Conservation (phyloP, 495 filamentous ascomycete species). For the Penicillium steckii region DNA sequence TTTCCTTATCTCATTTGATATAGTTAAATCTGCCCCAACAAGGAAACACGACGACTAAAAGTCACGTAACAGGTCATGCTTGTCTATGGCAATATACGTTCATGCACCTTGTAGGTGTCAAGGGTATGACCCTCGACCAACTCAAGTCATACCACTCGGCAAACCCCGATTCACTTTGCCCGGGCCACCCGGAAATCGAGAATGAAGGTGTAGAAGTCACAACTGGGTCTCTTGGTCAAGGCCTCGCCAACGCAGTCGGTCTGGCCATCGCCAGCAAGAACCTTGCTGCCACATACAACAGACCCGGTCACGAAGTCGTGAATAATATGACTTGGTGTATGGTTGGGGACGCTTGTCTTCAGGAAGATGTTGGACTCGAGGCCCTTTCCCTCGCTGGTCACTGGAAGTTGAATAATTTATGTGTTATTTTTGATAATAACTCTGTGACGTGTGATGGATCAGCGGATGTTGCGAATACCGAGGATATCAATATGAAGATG, state of each 20-base stretch:
- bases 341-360: conserved; percentile 57
- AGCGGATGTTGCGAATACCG: conserved; percentile 48
- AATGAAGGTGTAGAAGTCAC: background rate
- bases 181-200: background rate
- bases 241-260: conserved; percentile 57
- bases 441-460: conserved; percentile 51
- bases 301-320: conserved; percentile 46
- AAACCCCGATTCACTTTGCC: conserved; percentile 40
- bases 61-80: conserved; percentile 43
- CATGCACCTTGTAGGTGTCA: conserved; percentile 53
- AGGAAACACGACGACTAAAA: too few relatives aligned
- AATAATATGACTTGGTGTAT: conserved; percentile 53
- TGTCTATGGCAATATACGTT: conserved; percentile 56
- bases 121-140: conserved; percentile 54
- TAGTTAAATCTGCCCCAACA: background rate
- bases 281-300: conserved; percentile 53
- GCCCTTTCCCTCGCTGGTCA: conserved; percentile 55
- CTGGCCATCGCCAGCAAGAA: conserved; percentile 57
- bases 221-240: conserved; percentile 53
- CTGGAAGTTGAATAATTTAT: conserved; percentile 52
- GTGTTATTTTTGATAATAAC: conserved; percentile 59
- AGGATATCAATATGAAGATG: conserved; percentile 17
- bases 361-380: conserved; percentile 57
- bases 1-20: background rate
- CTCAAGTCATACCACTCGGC: conserved; percentile 53